Base-by-base conservation (phyloP, 2,329 filamentous ascomycete genomes). In the Curvularia hawaiiensis region DNA sequence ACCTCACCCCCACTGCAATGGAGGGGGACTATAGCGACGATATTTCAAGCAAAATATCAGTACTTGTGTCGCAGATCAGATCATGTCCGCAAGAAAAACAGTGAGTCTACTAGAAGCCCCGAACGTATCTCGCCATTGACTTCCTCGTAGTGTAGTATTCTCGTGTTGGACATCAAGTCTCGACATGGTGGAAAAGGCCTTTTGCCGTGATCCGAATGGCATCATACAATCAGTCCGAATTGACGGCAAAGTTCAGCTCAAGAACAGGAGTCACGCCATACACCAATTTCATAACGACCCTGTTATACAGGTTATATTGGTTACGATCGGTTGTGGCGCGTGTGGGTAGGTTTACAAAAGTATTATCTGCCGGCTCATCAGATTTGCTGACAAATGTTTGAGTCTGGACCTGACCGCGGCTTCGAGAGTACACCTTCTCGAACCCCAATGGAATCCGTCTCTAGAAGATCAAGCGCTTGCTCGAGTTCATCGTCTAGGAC, bases 291-390 rank as follows among this genome's bases (percentile, higher is more conserved):
- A 43, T 3, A 22, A 26, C 12, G 75, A 84, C 10, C 66, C 75
- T 0, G 54, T 35, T 0, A 63, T 81, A 3, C 68, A 71, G 0
- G 78, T 84, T 4, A 75, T 71, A 44, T 72, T 85, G 0, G 65
- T 84, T 1, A 83, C 82, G 0, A 66, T 84, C 1, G 78, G 79
- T 0, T 85, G 83, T 51, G 83, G 81, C 35, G 80, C 81, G n/a
- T 79, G 80, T 22, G 82, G 83, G 80, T 82, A 65, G 67, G 78
- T 44, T 45, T 11, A 40, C n/a, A 16, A 7, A 46, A 28, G 28
- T 4, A 28, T 10, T 2, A 26, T 6, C 9, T 18, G 14, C 10
- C 2, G 12, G 26, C 8, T 22, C 6, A 43, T 26, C 14, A 22
- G 22, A 24, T 43, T 26, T 26, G 22, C 14, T 43, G 3, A 43